Evolutionary conservation across 768 basidiomycete genomes (phyloP), one percentile per base, ranked within the genome.

Genomic region (Phaeotremella skinneri): DNA sequence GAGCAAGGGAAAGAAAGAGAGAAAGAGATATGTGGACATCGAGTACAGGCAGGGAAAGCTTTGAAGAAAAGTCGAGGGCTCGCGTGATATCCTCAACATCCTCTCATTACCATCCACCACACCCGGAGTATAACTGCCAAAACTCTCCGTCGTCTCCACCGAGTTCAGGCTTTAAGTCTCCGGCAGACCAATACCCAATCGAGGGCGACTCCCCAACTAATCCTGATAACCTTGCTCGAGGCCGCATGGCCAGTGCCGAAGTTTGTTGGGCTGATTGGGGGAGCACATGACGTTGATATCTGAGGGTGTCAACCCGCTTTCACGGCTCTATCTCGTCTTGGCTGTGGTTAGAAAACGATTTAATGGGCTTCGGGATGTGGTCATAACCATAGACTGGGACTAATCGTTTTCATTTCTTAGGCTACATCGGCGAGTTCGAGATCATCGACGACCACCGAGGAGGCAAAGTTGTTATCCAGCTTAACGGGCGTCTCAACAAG

Each of bases 381-480:
- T 41, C 42, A 41, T 45, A 55, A 58, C 23, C 32, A 4, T 26
- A 41, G 17, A 23, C 23, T 32, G 43, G 21, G 7, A 45, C 56
- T 54, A 27, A 49, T 42, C 48, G 56, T 59, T 51, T 30, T 41
- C 29, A 41, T 42, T 3, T 26, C 59, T 5, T 64, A 93, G 92
- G 93, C 57, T 97, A 98, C 83, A 94, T 99, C 64, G 91, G 91
- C 71, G 92, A 97, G 82, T 96, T 96, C 74, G 93, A 96, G 79
- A 90, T 96, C 80, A 87, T 97, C 77, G 96, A 99, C 74, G 96
- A 99, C 82, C 96, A 98, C 80, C 92, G 94, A 61, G 87, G 91
- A 5, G 91, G 91, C 73, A 99, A 98, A 81, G 91, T 99, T 67
- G 93, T 99, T 73, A 85, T 98, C 71, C 93, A 99, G 81, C 86